Conservation (phyloP, 2,329 filamentous ascomycete genomes). For the Penicillium concentricum region DNA sequence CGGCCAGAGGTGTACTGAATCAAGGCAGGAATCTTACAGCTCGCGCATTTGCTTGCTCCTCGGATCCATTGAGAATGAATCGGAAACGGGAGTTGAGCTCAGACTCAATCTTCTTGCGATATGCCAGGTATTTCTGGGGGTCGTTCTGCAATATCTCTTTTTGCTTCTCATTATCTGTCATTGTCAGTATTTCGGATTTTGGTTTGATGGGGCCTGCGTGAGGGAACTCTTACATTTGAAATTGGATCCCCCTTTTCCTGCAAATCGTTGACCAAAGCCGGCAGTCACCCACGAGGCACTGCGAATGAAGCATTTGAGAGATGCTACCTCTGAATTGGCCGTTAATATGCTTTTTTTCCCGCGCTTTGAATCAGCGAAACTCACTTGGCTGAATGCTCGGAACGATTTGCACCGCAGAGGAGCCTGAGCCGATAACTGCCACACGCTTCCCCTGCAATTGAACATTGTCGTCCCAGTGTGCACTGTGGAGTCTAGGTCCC, state of each 20-base stretch:
- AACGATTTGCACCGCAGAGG: conserved; percentile 26
- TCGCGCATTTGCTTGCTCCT: conserved; percentile 44
- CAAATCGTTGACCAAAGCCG: conserved; percentile 17
- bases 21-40: conserved; percentile 10
- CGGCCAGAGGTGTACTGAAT: background rate
- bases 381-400: conserved; percentile 21
- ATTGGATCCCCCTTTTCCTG: conserved; percentile 22
- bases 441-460: conserved; percentile 45
- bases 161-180: conserved; percentile 8
- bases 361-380: background rate
- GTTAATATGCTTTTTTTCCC: background rate
- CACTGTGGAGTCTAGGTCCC: conserved; percentile 10
- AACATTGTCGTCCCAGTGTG: conserved; percentile 35
- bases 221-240: conserved; percentile 18
- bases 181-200: background rate
- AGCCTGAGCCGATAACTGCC: conserved; percentile 23
- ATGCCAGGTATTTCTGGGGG: conserved; percentile 21
- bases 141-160: conserved; percentile 17
- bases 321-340: background rate
- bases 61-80: conserved; percentile 40
- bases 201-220: background rate
- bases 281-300: conserved; percentile 17
- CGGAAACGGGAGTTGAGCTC: conserved; percentile 27
- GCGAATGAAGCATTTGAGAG: conserved; percentile 11
- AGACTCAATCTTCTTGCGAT: conserved; percentile 30